Percentiles rank a stretch among this genome's conserved stretches.
Evolutionary conservation across 1,284 basidiomycete genomes (phyloP).

Genomic region (Sutorius eximius): DNA sequence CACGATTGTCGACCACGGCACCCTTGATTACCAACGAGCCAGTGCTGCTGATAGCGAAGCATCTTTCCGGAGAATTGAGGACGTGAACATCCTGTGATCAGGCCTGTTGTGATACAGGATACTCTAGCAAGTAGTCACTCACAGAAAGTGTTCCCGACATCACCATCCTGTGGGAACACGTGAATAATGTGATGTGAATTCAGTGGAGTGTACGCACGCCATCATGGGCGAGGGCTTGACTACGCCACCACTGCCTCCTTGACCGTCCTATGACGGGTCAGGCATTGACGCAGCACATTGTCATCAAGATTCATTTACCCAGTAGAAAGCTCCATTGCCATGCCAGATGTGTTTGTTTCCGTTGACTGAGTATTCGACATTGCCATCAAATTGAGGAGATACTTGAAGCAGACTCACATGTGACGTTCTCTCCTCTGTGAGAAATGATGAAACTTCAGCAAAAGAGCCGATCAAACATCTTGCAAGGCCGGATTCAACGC

Average conservation of each 20-base stretch:
- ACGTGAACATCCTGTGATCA: conserved; percentile 40
- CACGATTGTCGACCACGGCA: conserved; percentile 44
- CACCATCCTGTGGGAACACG: conserved; percentile 10
- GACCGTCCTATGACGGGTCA: conserved; percentile 40
- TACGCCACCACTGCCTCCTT: conserved; percentile 37
- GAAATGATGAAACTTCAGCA: background rate
- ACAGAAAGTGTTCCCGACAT: conserved; percentile 31
- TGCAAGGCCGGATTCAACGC: conserved; percentile 4
- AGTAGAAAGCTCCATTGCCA: conserved; percentile 43
- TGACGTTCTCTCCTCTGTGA: conserved; percentile 39
- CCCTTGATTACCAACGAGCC: conserved; percentile 40
- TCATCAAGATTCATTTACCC: conserved; percentile 34
- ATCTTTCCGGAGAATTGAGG: conserved; percentile 46
- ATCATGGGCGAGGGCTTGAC: conserved; percentile 52
- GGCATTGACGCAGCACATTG: background rate
- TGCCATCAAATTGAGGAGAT: background rate
- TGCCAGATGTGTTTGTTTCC: conserved; percentile 48
- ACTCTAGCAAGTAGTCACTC: conserved; percentile 1
- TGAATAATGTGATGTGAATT: background rate
- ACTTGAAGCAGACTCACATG: conserved; percentile 34
- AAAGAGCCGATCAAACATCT: background rate
- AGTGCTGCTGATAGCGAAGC: conserved; percentile 31
- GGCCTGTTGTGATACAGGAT: background rate
- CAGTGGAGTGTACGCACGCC: conserved; percentile 33
- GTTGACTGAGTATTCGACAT: conserved; percentile 37